These are phyloP conservation scores for Lycium barbarum DNA, from an alignment of 257 asterid species.

Conservation along the genomic window DNA sequence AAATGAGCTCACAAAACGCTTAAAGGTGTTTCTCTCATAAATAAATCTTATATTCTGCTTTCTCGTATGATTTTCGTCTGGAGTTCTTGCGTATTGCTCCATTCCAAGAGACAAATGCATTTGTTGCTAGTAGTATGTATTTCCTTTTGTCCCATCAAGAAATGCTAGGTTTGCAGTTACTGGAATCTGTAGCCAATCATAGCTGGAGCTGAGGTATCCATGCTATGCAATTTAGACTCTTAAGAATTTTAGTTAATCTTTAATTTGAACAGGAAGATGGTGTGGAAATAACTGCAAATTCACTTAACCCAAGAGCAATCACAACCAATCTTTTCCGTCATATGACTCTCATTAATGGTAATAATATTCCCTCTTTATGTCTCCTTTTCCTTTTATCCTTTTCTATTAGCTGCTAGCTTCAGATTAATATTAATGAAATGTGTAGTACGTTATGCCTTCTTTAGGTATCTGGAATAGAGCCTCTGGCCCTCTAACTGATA, in stretches of 20 bases:
- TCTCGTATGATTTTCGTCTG: background rate
- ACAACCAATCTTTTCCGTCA: constrained; percentile 73
- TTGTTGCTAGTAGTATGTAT: background rate
- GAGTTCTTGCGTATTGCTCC: constrained; percentile 2
- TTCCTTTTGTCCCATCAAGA: constrained; percentile 14
- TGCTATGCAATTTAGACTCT: background rate
- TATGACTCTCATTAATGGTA: constrained; percentile 59
- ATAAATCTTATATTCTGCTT: constrained; percentile 19
- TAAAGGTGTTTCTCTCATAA: constrained; percentile 54
- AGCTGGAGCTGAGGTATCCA: background rate
- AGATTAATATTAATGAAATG: background rate
- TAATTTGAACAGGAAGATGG: constrained; percentile 73
- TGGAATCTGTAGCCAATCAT: background rate
- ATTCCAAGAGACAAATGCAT: constrained; percentile 1
- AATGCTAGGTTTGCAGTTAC: constrained; percentile 20
- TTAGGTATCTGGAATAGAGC: background rate
- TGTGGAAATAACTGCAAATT: constrained; percentile 72
- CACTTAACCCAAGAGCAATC: constrained; percentile 83
- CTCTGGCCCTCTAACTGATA: background rate
- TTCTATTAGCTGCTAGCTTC: background rate
- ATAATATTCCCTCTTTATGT: background rate
- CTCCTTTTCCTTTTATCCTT: background rate
- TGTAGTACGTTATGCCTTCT: background rate
- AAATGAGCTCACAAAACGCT: constrained; percentile 63
- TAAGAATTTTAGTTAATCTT: background rate